These are phyloP conservation scores for Xanthoceras sorbifolium DNA, from an alignment of 345 rosid species.

Conservation along the genomic window DNA sequence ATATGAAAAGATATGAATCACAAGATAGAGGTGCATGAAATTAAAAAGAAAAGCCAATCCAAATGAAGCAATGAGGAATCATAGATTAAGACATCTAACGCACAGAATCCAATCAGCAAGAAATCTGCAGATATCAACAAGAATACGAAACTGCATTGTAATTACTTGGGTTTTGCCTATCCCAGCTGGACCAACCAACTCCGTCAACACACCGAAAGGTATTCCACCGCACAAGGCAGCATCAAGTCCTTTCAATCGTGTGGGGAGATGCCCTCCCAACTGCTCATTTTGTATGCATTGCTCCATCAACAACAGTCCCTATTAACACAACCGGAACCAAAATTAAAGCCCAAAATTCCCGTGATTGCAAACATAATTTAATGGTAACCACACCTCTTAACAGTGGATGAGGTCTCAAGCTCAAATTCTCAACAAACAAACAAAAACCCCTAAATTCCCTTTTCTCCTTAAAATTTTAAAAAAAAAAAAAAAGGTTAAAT, in stretches of 20 bases:
- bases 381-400: too few species aligned
- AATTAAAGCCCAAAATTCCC: not conserved
- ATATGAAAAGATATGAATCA: not conserved
- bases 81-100: not conserved
- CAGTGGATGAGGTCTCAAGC: too few species aligned
- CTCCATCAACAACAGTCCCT: constrained; percentile 63
- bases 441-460: too few species aligned
- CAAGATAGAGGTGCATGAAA: not conserved
- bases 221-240: constrained; percentile 73
- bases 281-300: constrained; percentile 44
- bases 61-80: not conserved
- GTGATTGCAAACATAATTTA: too few species aligned
- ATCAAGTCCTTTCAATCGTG: constrained; percentile 72
- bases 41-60: not conserved
- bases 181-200: constrained; percentile 86
- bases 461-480: not conserved
- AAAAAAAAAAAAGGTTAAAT: not conserved
- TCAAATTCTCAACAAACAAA: too few species aligned
- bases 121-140: not conserved
- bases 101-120: too few species aligned
- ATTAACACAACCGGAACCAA: constrained; percentile 10
- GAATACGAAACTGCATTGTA: not conserved
- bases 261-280: constrained; percentile 69
- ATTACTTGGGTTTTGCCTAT: constrained; percentile 84
- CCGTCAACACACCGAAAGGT: constrained; percentile 84